Evolutionary conservation across 345 rosid species (phyloP).

Genomic region (Salix koriyanagi): DNA sequence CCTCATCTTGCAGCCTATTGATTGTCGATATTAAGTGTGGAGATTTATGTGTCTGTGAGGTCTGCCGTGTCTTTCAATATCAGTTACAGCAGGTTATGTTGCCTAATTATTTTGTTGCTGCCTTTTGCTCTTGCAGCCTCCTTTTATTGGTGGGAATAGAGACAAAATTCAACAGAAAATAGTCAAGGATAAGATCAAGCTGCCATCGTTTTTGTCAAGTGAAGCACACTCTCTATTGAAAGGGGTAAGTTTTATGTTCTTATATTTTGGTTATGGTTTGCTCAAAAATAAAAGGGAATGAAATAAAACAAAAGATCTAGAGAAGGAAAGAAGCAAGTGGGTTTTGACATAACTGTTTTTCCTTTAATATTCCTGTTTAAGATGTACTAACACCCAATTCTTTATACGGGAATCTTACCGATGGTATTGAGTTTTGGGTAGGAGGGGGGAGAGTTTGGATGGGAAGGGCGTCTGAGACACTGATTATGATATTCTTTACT

Average conservation of each 20-base stretch:
- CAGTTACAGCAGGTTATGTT: not conserved
- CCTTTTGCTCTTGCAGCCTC: slow-evolving; percentile 54
- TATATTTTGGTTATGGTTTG: not conserved
- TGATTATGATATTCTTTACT: not conserved
- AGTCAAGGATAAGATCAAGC: slow-evolving; percentile 73
- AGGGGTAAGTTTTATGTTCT: slow-evolving; percentile 44
- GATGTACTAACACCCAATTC: not conserved
- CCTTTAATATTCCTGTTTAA: not conserved
- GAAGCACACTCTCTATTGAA: slow-evolving; percentile 82
- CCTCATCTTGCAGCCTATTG: not conserved
- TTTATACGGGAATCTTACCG: not conserved
- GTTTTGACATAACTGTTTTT: not conserved
- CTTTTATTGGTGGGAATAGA: slow-evolving; percentile 60
- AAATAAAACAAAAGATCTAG: not conserved
- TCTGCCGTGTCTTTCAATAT: not conserved
- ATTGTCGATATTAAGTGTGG: not conserved
- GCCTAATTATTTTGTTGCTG: not conserved
- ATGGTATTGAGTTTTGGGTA: not conserved
- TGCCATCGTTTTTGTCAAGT: slow-evolving; percentile 58
- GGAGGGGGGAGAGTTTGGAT: not conserved
- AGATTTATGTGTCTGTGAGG: not conserved
- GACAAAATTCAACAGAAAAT: slow-evolving; percentile 71
- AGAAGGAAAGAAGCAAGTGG: not conserved
- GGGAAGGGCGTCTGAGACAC: not conserved
- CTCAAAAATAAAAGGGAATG: not conserved